These are phyloP conservation scores for Penicillium sp. DNA, from an alignment of 2,329 filamentous ascomycete species.

Conservation along the genomic window DNA sequence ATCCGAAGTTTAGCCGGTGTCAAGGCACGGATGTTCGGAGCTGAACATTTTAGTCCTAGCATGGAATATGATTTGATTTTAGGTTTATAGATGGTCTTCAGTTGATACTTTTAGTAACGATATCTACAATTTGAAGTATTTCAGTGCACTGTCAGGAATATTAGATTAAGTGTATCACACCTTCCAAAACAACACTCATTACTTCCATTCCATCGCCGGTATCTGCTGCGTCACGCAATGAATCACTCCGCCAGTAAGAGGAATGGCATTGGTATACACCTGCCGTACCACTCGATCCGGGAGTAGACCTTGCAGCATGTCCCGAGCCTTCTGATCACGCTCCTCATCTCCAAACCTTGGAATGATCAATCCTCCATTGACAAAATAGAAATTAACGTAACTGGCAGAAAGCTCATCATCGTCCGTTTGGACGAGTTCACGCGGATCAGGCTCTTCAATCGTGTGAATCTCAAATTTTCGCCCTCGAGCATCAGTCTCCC, in stretches of 20 bases:
- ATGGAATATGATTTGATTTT: too few relatives aligned
- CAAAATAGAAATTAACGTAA: conserved; percentile 30
- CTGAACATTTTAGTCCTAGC: too few relatives aligned
- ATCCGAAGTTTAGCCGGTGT: conserved; percentile 28
- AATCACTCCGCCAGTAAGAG: conserved; percentile 26
- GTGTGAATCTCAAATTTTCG: conserved; percentile 19
- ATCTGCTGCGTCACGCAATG: conserved; percentile 30
- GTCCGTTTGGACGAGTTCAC: conserved; percentile 5
- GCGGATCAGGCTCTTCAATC: conserved; percentile 22
- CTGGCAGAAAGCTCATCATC: conserved; percentile 18
- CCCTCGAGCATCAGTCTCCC: conserved; percentile 21
- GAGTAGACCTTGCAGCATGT: conserved; percentile 18
- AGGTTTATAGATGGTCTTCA: too few relatives aligned
- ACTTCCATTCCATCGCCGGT: conserved; percentile 2
- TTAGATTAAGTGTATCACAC: too few relatives aligned
- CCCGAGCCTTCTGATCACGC: conserved; percentile 20
- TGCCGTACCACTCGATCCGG: conserved; percentile 22
- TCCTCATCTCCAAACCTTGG: conserved; percentile 24
- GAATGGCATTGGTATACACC: conserved; percentile 24
- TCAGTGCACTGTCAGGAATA: too few relatives aligned
- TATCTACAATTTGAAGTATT: too few relatives aligned
- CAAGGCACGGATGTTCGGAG: too few relatives aligned
- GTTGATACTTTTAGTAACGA: too few relatives aligned
- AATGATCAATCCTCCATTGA: conserved; percentile 27
- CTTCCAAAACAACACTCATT: too few relatives aligned